Conservation (phyloP, 2,329 filamentous ascomycete genomes). For the Cadophora malorum region DNA sequence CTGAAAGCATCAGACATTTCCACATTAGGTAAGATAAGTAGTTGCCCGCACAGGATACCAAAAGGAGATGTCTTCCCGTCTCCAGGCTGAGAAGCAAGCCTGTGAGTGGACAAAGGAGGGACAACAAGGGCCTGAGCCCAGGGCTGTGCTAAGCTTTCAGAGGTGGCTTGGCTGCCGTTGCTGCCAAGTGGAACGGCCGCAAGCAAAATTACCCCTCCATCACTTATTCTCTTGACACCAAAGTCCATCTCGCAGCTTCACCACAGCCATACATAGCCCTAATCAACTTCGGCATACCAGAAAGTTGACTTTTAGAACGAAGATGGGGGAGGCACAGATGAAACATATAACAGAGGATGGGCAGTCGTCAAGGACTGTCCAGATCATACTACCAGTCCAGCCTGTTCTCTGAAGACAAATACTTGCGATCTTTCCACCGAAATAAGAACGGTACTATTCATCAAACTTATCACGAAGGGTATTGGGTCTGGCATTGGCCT, state of each 20-base stretch:
- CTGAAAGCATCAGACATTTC: background rate
- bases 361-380: background rate
- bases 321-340: conserved; percentile 6
- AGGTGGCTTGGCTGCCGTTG: background rate
- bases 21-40: background rate
- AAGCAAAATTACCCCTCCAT: background rate
- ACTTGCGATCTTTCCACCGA: too few relatives aligned
- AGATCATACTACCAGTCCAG: background rate
- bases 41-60: background rate
- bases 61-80: background rate
- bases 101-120: background rate
- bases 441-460: conserved; percentile 35
- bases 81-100: background rate
- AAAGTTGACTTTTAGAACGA: background rate
- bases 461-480: conserved; percentile 26
- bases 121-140: too few relatives aligned
- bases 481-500: conserved; percentile 41
- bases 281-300: background rate
- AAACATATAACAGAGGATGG: background rate
- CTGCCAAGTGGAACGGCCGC: background rate
- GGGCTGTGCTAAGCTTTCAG: conserved; percentile 5
- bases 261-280: background rate
- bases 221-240: background rate
- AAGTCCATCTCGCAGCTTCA: background rate
- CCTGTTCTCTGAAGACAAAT: too few relatives aligned